Conservation (phyloP, 2,329 filamentous ascomycete species). For the Decorospora gaudefroyi region DNA sequence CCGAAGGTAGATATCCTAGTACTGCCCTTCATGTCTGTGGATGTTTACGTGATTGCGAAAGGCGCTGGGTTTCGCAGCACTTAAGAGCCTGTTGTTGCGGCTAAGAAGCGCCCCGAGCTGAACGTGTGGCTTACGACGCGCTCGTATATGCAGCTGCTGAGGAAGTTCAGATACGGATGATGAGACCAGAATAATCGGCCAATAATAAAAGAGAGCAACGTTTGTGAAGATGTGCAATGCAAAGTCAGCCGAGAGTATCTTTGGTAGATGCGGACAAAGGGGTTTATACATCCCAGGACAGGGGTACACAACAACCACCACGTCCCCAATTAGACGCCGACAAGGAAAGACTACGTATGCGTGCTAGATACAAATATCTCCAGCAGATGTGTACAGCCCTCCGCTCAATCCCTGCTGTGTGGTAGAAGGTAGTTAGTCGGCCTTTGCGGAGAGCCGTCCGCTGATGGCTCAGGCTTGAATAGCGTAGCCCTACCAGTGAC, state of each 20-base stretch:
- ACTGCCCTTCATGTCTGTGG: constrained; percentile 18
- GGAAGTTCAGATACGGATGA: constrained; percentile 1
- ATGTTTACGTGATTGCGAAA: not conserved
- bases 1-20: constrained; percentile 23
- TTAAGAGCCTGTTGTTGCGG: not conserved
- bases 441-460: constrained; percentile 36
- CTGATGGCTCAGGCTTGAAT: constrained; percentile 20
- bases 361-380: no score
- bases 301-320: constrained; percentile 2
- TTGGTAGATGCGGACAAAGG: constrained; percentile 17
- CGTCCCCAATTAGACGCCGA: constrained; percentile 9
- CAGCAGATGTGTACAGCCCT: no score
- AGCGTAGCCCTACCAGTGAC: no score
- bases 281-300: constrained; percentile 14
- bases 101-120: constrained; percentile 7
- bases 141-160: not conserved
- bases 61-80: not conserved
- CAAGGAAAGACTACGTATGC: constrained; percentile 8
- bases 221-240: not conserved
- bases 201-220: not conserved
- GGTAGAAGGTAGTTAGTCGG: constrained; percentile 17
- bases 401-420: constrained; percentile 2
- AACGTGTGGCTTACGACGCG: constrained; percentile 4
- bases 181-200: constrained; percentile 15
- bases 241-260: constrained; percentile 3